phyloP scores from a whole-genome alignment of 441 rosid species.

The Syzygium syzygioides region DNA sequence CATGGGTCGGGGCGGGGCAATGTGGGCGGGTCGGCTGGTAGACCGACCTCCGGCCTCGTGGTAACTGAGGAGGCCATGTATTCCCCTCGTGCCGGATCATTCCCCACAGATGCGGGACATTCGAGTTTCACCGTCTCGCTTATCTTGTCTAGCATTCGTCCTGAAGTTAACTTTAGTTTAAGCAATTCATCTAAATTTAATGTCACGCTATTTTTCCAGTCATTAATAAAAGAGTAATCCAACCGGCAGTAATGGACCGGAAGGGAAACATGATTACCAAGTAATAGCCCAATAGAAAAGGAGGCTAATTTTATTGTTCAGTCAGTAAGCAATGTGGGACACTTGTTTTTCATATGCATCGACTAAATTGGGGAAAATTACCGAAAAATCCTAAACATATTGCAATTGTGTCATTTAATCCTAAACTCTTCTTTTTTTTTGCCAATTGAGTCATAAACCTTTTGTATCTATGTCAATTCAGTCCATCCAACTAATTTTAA shows the following conservation, averaged over 20 bases:
- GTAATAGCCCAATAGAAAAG: background rate
- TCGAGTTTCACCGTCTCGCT: background rate
- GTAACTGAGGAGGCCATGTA: background rate
- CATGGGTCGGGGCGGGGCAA: background rate
- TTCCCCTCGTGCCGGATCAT: background rate
- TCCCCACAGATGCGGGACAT: background rate
- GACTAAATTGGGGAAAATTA: background rate
- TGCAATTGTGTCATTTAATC: accelerated
- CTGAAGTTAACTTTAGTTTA: background rate
- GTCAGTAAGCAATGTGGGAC: background rate
- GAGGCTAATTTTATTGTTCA: background rate
- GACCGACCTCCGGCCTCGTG: background rate
- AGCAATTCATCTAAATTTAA: background rate
- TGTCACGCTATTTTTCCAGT: background rate
- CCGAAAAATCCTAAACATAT: accelerated
- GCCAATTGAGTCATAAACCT: accelerated
- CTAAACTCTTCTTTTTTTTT: no score
- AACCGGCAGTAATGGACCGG: no score
- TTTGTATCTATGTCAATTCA: background rate
- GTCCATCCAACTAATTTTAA: no score
- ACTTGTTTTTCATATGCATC: background rate
- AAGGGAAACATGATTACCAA: background rate
- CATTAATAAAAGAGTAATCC: background rate
- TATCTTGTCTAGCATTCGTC: background rate
- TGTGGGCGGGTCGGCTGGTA: background rate